Evolutionary conservation across 2,329 filamentous ascomycete species (phyloP), one percentile per base, ranked within the genome.

Genomic region (Fusarium sp.): DNA sequence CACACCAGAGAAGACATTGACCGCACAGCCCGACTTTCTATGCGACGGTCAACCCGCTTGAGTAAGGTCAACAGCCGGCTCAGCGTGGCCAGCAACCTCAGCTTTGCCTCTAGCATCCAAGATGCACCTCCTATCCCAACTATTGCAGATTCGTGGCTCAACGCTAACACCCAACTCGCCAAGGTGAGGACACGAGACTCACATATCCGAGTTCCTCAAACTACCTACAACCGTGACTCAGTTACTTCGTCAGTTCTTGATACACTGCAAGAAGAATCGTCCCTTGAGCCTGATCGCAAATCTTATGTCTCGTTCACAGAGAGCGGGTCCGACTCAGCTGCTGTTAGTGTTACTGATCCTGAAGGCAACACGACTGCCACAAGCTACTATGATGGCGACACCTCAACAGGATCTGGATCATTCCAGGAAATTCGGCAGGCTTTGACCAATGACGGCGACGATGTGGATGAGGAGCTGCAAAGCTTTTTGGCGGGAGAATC

Each of bases 91-190:
- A 98, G 95, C 80, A 98, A 93, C 77, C 86, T 95, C 75, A 98
- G 96, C 81, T 93, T 94, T 76, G 94, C 94, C 32, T 98, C 95
- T 6, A 98, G 93, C 78, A 84, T 98, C 59, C 93, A 92, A 76
- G 95, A 98, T 82, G 95, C 94, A 6, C 96, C 96, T 13, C 95
- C 96, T 1, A 94, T 99, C 67, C 96, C 96, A 3, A 97, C 93
- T 45, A 98, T 99, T 75, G 94, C 94, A 48, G 95, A 98, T 81
- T 92, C 90, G 52, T 99, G 95, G 95, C 86, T 98, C 41, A 92
- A 87, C 61, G 80, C 78, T 49, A 78, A 73, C 60, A 69, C 75
- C 10, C 80, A 81, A 47, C 72, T 81, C 20, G 80, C 81, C 67
- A 82, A 81, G 73, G 73, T 82, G 22, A 79, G 79, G 13, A 55